phyloP scores from a whole-genome alignment of 257 asterid genomes.

The Hygrophila difformis region DNA sequence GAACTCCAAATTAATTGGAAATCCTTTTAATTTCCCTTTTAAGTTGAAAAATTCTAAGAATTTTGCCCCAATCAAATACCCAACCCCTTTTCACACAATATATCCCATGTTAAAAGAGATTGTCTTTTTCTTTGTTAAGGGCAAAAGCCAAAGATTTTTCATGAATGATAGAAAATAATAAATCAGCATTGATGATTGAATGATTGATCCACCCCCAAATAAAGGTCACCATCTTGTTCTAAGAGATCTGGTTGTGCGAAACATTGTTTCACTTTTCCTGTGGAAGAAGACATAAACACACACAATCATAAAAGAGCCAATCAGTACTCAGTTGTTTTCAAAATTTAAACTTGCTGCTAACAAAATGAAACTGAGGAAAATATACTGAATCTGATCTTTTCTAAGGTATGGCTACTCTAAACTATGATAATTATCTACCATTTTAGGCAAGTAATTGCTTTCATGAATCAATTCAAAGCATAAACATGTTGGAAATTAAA shows the following conservation, averaged over 20 bases:
- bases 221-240: conserved; percentile 44
- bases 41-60: not conserved
- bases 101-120: not conserved
- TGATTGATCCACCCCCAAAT: conserved; percentile 28
- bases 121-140: not conserved
- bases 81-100: conserved; percentile 5
- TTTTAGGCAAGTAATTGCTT: not conserved
- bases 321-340: conserved; percentile 44
- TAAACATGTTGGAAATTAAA: not conserved
- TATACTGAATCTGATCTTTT: conserved; percentile 1
- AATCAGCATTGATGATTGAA: conserved; percentile 26
- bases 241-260: conserved; percentile 31
- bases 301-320: conserved; percentile 23
- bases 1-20: conserved; percentile 17
- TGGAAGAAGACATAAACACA: conserved; percentile 43
- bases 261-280: conserved; percentile 54
- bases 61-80: not conserved
- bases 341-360: not conserved
- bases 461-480: not conserved
- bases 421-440: not conserved
- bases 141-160: conserved; percentile 14
- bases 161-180: conserved; percentile 6
- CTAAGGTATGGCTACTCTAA: not conserved
- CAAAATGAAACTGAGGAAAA: not conserved
- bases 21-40: conserved; percentile 11